Evolutionary conservation across 768 basidiomycete species (phyloP).

Genomic region (Dictyophora rubrovolvata): DNA sequence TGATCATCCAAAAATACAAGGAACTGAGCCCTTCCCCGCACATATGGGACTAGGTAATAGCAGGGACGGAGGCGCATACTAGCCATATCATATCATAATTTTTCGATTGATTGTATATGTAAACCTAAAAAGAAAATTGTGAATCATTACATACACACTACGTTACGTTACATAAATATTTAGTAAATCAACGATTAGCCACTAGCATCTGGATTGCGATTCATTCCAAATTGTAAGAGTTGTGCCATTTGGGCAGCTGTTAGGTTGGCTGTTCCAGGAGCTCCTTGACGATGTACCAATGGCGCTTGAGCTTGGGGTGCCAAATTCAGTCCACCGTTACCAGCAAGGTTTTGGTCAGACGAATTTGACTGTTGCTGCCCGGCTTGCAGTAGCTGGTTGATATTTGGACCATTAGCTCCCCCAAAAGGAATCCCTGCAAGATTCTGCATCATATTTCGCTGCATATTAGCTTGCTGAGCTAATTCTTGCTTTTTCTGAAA

Average conservation of each 20-base stretch:
- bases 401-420: background rate
- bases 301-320: conserved; percentile 13
- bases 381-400: background rate
- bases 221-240: conserved; percentile 13
- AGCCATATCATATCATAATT: too few relatives aligned
- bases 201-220: background rate
- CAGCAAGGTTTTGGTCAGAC: conserved; percentile 12
- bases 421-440: background rate
- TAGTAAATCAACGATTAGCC: background rate
- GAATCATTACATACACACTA: too few relatives aligned
- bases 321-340: conserved; percentile 14
- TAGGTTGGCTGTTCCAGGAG: conserved; percentile 10
- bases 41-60: conserved; percentile 26
- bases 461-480: background rate
- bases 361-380: conserved; percentile 14
- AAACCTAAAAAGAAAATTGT: too few relatives aligned
- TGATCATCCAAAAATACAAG: conserved; percentile 80
- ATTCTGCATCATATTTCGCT: background rate
- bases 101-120: too few relatives aligned
- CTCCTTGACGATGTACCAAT: conserved; percentile 12
- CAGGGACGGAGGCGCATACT: conserved; percentile 12
- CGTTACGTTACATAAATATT: too few relatives aligned
- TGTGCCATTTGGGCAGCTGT: conserved; percentile 11
- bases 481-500: background rate
- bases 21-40: conserved; percentile 53